Percentiles rank a stretch among this genome's conserved stretches.
Evolutionary conservation across 106 monocot species (phyloP).

Genomic region (Apostasia shenzhenica): DNA sequence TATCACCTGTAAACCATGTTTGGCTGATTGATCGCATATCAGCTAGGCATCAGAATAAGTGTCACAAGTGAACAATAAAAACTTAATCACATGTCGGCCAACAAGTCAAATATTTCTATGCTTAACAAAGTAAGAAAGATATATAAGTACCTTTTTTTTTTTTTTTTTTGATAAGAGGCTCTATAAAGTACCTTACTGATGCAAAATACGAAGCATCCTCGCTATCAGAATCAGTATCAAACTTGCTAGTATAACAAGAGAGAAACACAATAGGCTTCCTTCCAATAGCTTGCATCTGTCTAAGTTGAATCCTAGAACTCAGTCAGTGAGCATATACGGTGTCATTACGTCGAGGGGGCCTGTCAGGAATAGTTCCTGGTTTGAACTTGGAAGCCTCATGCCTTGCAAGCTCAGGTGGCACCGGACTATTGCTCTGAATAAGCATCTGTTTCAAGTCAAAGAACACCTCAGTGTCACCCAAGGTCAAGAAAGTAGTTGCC

Average conservation of each 20-base stretch:
- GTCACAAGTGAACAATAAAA: too few species aligned
- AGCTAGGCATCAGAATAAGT: too few species aligned
- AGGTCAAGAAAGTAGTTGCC: conserved; percentile 89
- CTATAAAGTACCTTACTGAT: background rate
- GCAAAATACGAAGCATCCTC: background rate
- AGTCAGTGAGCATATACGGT: conserved; percentile 60
- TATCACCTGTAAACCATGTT: too few species aligned
- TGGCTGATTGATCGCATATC: too few species aligned
- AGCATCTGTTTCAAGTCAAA: conserved; percentile 99
- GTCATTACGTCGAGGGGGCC: conserved; percentile 91
- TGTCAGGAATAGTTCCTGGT: conserved; percentile 79
- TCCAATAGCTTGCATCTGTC: background rate
- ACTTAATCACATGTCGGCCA: background rate
- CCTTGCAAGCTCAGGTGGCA: conserved; percentile 90
- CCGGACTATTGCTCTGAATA: conserved; percentile 79
- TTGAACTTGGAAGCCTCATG: conserved; percentile 98
- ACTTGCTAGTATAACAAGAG: background rate
- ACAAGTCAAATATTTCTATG: background rate
- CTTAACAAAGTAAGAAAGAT: background rate
- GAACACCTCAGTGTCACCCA: conserved; percentile 82
- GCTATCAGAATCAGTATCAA: background rate
- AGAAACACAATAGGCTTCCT: background rate
- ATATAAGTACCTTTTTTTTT: too few species aligned
- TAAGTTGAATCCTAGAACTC: background rate
- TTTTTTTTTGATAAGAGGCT: too few species aligned